Evolutionary conservation across 495 filamentous ascomycete species (phyloP), one percentile per base, ranked within the genome.

Genomic region (Xylaria sp.): DNA sequence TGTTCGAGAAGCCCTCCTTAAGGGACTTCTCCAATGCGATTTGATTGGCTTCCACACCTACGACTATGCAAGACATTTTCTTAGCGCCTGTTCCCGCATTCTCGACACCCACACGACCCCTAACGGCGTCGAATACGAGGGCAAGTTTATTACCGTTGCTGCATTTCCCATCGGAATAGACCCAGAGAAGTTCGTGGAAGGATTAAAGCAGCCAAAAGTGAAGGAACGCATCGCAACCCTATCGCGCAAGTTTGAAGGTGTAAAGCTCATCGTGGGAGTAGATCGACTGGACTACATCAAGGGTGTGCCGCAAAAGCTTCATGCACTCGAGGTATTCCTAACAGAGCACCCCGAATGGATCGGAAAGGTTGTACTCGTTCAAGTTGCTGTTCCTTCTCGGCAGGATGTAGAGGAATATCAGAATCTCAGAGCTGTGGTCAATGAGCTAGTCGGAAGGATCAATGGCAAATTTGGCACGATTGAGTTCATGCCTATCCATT

Each of bases 351-450:
- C 95, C 3, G 94, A 97, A 78, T 91, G 93, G 88, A 90, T 94
- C 61, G 93, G 93, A 57, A 97, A 95, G 78, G 92, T 97, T 12
- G 92, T 97, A 19, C 86, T 98, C 8, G 93, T 98, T 21, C 95
- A 97, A 80, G 93, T 98, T 9, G 95, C 95, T 1, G 93, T 98
- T 1, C 95, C 95, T 3, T 94, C 91, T 73, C 88, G 95, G 43
- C 91, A 94, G 70, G 95, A 98, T 77, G 95, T 98, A 57, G 95
- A 97, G 79, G 95, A 97, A 77, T 97, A 98, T 77, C 93, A 97
- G 79, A 96, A 97, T 72, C 85, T 98, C 19, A 89, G 95, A 24
- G 91, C 90, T 19, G 91, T 96, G n/a, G 89, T 97, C 68, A 94
- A 95, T 74, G 94, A 95, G 75, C 85, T 97, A 1, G 93, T 97